Evolutionary conservation across 176 grass and related monocot species (phyloP), one percentile per base, ranked within the genome.

Genomic region (Musa itinerans): DNA sequence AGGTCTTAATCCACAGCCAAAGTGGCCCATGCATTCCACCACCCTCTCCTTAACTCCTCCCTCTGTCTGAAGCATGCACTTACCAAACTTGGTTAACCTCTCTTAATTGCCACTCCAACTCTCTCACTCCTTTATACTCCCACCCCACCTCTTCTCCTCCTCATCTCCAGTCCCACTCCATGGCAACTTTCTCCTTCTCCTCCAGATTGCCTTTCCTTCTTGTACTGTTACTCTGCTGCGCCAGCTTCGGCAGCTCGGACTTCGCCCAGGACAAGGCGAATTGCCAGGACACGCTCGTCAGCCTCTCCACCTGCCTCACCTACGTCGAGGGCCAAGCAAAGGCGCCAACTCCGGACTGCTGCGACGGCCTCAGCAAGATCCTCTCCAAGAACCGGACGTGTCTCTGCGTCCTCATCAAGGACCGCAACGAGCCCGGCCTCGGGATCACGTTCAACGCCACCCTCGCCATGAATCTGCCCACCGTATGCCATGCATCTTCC

Each of bases 401-500:
- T 66, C 17, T 97, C 27, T 97, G 93, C 85, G 50, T 92, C 27
- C 83, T 97, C 14, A 65, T 97, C 76, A 88, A 89, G 83, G 85
- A 97, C 81, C 77, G 89, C 5, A 65, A 97, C 85, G 83, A 97
- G 67, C 90, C 93, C 0, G 83, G 81, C 24, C 69, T 97, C 1
- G 90, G 93, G 0, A 43, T 97, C 50, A 86, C 85, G 74, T 17
- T 97, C 81, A 97, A 97, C 81, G 79, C 90, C 81, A 87, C 89
- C 1, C 79, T 87, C 71, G 83, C 87, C 63, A 76, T 97, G 77
- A 24, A 70, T 29, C 82, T 96, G 22, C 93, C 93, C 19, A 2
- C 56, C 25, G 1, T 8, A 54, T 97, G 93, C 83, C 24, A 49
- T 16, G 49, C 34, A 20, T 1, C 50, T 34, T 73, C 85, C 16